Evolutionary conservation across 164 flowering plant genomes (phyloP).

Genomic region (Vitis cinerea): DNA sequence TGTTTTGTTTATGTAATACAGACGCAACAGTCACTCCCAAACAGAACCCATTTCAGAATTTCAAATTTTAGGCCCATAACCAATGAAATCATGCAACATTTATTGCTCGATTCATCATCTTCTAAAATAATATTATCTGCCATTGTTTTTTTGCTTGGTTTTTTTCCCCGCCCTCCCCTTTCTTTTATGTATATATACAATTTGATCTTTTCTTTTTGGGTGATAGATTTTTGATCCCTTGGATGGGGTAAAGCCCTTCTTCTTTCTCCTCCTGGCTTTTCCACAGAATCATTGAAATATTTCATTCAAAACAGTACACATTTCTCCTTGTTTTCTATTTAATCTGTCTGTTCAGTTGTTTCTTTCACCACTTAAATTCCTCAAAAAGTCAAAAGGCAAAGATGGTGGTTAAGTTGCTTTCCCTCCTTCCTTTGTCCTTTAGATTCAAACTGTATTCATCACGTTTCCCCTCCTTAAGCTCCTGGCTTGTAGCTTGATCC

Average conservation of each 20-base stretch:
- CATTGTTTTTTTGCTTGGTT: constrained; percentile 6
- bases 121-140: neutral
- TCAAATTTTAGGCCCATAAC: constrained; percentile 9
- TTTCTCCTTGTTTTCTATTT: constrained; percentile 1
- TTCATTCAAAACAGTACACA: neutral
- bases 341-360: neutral
- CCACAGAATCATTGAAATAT: too few relatives aligned
- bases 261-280: too few relatives aligned
- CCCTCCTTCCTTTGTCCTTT: too few relatives aligned
- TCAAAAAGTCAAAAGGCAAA: constrained; percentile 11
- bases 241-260: too few relatives aligned
- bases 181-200: neutral
- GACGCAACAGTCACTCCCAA: constrained; percentile 22
- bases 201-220: neutral
- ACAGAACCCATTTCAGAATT: constrained; percentile 14
- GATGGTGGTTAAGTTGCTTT: neutral
- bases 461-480: too few relatives aligned
- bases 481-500: too few relatives aligned
- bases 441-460: too few relatives aligned
- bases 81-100: constrained; percentile 11
- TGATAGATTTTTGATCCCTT: too few relatives aligned
- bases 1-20: constrained; percentile 1
- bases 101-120: constrained; percentile 3
- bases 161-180: neutral
- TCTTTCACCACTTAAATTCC: neutral